These are phyloP conservation scores for Suillus spraguei DNA, from an alignment of 768 basidiomycete genomes.

Conservation along the genomic window DNA sequence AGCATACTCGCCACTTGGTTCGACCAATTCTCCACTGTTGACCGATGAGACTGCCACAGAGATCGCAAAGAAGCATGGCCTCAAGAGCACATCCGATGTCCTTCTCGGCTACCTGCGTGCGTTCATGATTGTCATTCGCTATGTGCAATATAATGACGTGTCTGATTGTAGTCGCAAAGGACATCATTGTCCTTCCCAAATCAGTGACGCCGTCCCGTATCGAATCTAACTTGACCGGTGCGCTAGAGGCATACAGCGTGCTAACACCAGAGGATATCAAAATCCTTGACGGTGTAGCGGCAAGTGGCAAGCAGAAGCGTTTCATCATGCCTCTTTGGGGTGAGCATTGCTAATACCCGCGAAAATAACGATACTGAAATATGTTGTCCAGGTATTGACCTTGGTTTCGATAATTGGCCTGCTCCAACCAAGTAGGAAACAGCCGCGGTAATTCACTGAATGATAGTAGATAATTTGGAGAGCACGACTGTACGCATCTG, in stretches of 20 bases:
- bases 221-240: slow-evolving; percentile 55
- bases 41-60: slow-evolving; percentile 58
- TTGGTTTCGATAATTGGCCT: slow-evolving; percentile 73
- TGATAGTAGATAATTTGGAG: background rate
- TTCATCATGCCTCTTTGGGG: slow-evolving; percentile 73
- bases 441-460: background rate
- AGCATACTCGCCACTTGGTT: slow-evolving; percentile 84
- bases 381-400: slow-evolving; percentile 51
- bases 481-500: no score
- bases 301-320: slow-evolving; percentile 67
- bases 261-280: slow-evolving; percentile 55
- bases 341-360: slow-evolving; percentile 36
- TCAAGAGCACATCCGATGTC: slow-evolving; percentile 54
- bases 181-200: slow-evolving; percentile 70
- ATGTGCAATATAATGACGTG: slow-evolving; percentile 4
- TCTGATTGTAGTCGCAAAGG: slow-evolving; percentile 54
- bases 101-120: no score
- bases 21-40: slow-evolving; percentile 58
- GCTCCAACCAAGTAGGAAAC: slow-evolving; percentile 10
- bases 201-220: slow-evolving; percentile 76
- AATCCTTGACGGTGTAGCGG: slow-evolving; percentile 56
- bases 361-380: slow-evolving; percentile 9
- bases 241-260: slow-evolving; percentile 47
- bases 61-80: slow-evolving; percentile 59
- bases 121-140: slow-evolving; percentile 21